Conservation (phyloP, 2,329 filamentous ascomycete species). For the Albophoma yamanashiensis region DNA sequence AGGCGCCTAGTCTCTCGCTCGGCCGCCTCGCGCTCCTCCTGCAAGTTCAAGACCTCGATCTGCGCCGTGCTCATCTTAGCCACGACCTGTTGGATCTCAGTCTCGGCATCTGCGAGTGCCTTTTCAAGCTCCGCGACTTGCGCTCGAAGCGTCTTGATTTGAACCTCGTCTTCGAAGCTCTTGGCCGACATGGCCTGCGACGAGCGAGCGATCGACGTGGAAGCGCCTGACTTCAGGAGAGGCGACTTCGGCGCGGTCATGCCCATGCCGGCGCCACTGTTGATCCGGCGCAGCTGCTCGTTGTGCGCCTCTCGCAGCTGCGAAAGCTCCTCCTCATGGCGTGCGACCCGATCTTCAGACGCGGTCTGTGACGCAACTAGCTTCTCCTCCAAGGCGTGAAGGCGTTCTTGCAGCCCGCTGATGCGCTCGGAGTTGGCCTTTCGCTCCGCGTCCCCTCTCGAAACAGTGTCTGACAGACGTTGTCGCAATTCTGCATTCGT, state of each 20-base stretch:
- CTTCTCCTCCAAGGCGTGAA: slow-evolving; percentile 75
- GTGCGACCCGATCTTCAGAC: slow-evolving; percentile 72
- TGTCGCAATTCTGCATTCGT: slow-evolving; percentile 65
- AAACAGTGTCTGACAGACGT: slow-evolving; percentile 69
- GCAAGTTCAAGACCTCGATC: slow-evolving; percentile 72
- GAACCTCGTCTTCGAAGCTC: slow-evolving; percentile 60
- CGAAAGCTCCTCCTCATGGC: slow-evolving; percentile 78
- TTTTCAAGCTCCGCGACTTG: slow-evolving; percentile 79
- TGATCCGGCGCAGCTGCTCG: slow-evolving; percentile 65
- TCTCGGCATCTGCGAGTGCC: slow-evolving; percentile 47
- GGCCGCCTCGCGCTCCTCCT: slow-evolving; percentile 64
- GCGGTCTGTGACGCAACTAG: slow-evolving; percentile 73
- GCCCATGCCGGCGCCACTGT: slow-evolving; percentile 28
- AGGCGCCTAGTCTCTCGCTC: slow-evolving; percentile 60
- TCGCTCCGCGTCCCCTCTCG: slow-evolving; percentile 76
- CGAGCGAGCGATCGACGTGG: slow-evolving; percentile 22
- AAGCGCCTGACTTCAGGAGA: slow-evolving; percentile 22
- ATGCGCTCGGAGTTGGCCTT: slow-evolving; percentile 72
- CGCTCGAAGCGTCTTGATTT: slow-evolving; percentile 65
- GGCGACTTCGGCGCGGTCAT: slow-evolving; percentile 21
- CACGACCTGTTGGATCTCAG: slow-evolving; percentile 75
- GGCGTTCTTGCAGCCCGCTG: slow-evolving; percentile 67
- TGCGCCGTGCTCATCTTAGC: slow-evolving; percentile 71
- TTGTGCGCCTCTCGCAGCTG: slow-evolving; percentile 68
- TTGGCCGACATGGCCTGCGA: slow-evolving; percentile 45